Evolutionary conservation across 2,329 filamentous ascomycete genomes (phyloP), one percentile per base, ranked within the genome.

Genomic region (Ceratocystis diversiconidia): DNA sequence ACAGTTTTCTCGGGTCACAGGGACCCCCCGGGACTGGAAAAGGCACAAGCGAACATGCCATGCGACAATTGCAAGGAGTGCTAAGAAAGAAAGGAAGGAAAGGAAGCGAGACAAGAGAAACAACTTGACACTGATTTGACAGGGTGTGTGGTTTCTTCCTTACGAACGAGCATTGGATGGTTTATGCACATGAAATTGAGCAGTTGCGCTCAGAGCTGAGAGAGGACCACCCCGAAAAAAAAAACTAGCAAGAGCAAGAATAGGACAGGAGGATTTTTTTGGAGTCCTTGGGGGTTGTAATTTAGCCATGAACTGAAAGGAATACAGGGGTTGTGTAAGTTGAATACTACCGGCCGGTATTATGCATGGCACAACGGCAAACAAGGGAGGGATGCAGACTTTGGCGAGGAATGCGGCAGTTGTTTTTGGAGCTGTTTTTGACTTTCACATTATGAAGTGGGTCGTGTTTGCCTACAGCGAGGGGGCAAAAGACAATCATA

Each of bases 11-110:
- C 52, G 52, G 52, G 25, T 28, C 28, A 57, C 52, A 57, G 25
- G 52, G 25, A 25, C 28, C 52, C 52, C n/a, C n/a, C n/a, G 52
- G 52, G 52, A 57, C 52, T 57, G 52, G 15, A 10, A 57, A 57
- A 57, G 52, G 52, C 52, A 57, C 52, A 57, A 57, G 52, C 52
- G 52, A 57, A 57, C 52, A 57, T 57, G 52, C 52, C 52, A 57
- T 57, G 52, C 52, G 52, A 57, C 52, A 57, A 57, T 57, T 57
- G 52, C 52, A 57, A 57, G 52, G 52, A 57, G 22, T 52, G 48
- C 15, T 22, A 50, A 19, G 46, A 50, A 50, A 55, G 25, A 30
- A 55, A 57, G 52, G 25, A 57, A 57, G 52, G 22, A 32, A 36
- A 52, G 48, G 48, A 52, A 57, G 52, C 52, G 52, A 57, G 52